Evolutionary conservation across 2,329 filamentous ascomycete species (phyloP), one percentile per base, ranked within the genome.

Genomic region (Ophiostoma sp.): DNA sequence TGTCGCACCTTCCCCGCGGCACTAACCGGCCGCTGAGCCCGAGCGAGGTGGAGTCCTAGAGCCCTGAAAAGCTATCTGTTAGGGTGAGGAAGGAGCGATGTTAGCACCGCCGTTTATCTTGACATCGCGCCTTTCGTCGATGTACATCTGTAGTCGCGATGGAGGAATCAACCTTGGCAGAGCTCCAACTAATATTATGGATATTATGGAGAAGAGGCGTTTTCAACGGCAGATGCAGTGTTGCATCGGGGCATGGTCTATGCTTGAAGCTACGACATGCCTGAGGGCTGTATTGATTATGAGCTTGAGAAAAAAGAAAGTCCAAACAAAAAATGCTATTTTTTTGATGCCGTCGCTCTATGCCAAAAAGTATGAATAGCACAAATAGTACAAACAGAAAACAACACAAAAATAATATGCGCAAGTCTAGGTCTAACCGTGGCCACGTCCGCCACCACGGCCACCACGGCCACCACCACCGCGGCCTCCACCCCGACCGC

Each of bases 401-500:
- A n/a, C 3, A 48, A 64, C 3, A 64, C 33, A 64, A 36, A 66
- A 28, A 3, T 19, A 64, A 9, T 5, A 17, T 4, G 64, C 12
- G 25, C 42, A 48, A 1, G 17, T 12, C 25, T n/a, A 48, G 7
- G 31, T 39, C 42, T 66, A 52, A 19, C 72, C 31, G 25, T 72
- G 36, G 1, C 75, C 61, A 11, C 68, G 66, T 22, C 72, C 66
- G 2, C 74, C n/a, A 8, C 71, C 63, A 2, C 73, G 39, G n/a
- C 73, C 33, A 28, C 71, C 42, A 15, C 69, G 33, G 2, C 71
- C 64, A 2, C 69, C 52, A 2, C 59, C 71, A 28, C 73, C 48
- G 2, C 70, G 42, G 33, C 72, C 45, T 4, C 75, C 72, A n/a
- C 72, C 45, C 1, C 73, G 33, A 2, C 74, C 33, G 12, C 72